These are phyloP conservation scores for Geotrichum klebahnii DNA, from an alignment of 1,139 yeast species.

Conservation along the genomic window DNA sequence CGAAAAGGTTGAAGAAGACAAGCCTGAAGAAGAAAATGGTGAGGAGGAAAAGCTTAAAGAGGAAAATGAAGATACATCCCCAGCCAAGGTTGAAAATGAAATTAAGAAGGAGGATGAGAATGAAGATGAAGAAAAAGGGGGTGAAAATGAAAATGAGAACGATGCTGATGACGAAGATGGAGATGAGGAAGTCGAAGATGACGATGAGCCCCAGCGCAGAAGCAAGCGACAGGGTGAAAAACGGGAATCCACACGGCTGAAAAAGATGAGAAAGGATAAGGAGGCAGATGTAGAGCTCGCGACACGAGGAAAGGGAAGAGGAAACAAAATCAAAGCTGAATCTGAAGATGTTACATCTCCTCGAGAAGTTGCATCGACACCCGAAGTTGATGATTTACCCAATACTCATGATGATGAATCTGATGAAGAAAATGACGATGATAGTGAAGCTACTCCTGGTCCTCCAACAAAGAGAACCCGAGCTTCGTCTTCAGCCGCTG, in stretches of 20 bases:
- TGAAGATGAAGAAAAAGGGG: constrained; percentile 4
- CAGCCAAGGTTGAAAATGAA: background rate
- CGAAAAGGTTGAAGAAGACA: background rate
- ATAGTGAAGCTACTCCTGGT: constrained; percentile 15
- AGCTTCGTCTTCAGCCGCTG: constrained; percentile 6
- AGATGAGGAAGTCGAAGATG: constrained; percentile 8
- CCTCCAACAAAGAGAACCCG: constrained; percentile 18
- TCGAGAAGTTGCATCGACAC: background rate
- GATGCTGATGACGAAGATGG: constrained; percentile 1
- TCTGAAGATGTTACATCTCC: constrained; percentile 3
- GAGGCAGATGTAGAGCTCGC: constrained; percentile 1
- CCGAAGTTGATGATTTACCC: constrained; percentile 5
- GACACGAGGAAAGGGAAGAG: background rate
- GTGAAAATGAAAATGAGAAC: constrained; percentile 3
- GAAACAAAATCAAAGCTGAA: background rate
- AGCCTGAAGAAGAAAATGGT: constrained; percentile 1
- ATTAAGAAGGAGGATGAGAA: background rate
- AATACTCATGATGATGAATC: background rate
- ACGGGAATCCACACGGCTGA: constrained; percentile 1
- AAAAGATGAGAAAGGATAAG: constrained; percentile 19
- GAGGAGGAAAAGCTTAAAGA: constrained; percentile 9
- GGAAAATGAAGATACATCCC: background rate
- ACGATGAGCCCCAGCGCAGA: background rate
- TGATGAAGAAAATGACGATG: constrained; percentile 7
- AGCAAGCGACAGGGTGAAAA: background rate